Evolutionary conservation across 257 asterid genomes (phyloP), one percentile per base, ranked within the genome.

Genomic region (Primulina eburnea): DNA sequence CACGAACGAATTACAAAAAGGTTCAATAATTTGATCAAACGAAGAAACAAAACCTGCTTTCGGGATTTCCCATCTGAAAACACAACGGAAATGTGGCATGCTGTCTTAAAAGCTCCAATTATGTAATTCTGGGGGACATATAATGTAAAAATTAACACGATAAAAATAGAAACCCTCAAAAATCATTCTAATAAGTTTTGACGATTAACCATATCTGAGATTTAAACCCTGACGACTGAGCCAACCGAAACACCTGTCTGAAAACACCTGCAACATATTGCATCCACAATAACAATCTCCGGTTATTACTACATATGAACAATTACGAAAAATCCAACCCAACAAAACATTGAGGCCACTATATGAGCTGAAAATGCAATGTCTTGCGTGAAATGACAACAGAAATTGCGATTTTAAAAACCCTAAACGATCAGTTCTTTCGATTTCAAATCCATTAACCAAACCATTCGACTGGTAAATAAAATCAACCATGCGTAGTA

Each of bases 91-190:
- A 91, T 70, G 80, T 86, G 84, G 91, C 97, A 91, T 60, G 95
- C 95, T 10, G 97, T 95, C 82, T 91, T 91, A 81, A 91, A 91
- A 43, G 97, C 97, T 50, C 97, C 97, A 72, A 91, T 83, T 63
- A 91, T 84, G 78, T 75, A 91, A 84, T 91, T 91, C 97, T 91
- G 88, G 62, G 62, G 58, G 72, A 56, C 62, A 71, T 26, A 65
- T 65, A 67, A 28, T 17, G 9, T 7, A 3, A 66, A 37, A 67
- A 62, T 67, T 55, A 43, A 7, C 43, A 47, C 37, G 53, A 11
- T 6, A 61, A 62, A 9, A 5, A 24, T 17, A 28, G 43, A 40
- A 50, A 6, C 3, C 1, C 28, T 7, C 62, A 66, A 68, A 11
- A 77, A 60, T 50, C 17, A 28, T 47, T 47, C 50, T 33, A 26